Conservation (phyloP, 1,284 basidiomycete species). For the Apiotrichum laibachii region DNA sequence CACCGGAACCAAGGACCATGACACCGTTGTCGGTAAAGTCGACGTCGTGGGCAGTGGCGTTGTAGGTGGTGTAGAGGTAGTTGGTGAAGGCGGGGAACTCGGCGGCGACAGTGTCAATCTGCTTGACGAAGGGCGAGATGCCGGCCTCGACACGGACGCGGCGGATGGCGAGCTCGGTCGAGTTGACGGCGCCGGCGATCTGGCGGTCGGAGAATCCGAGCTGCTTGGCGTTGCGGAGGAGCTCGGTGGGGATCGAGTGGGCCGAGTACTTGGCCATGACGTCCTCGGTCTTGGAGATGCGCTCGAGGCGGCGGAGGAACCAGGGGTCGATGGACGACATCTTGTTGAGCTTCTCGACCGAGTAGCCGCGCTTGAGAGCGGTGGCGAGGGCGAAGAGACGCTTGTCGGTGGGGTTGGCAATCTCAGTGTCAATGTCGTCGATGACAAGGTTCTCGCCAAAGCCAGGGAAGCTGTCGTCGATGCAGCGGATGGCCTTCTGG, state of each 20-base stretch:
- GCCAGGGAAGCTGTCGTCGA: conserved; percentile 90
- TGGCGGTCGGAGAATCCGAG: conserved; percentile 94
- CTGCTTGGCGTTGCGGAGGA: conserved; percentile 85
- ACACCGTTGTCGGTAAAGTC: conserved; percentile 86
- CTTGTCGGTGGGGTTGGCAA: conserved; percentile 68
- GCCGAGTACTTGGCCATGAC: conserved; percentile 64
- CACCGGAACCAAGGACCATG: conserved; percentile 96
- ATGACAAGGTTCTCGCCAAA: conserved; percentile 71
- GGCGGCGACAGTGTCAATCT: conserved; percentile 97
- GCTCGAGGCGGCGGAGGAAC: conserved; percentile 87
- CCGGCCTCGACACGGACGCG: conserved; percentile 73
- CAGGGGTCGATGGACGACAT: conserved; percentile 98
- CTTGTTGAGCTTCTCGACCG: conserved; percentile 92
- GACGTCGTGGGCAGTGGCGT: conserved; percentile 88
- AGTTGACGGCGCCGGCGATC: conserved; percentile 69
- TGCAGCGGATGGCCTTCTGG: conserved; percentile 94
- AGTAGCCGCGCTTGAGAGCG: conserved; percentile 90
- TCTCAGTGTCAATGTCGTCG: conserved; percentile 76
- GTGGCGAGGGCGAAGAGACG: conserved; percentile 94
- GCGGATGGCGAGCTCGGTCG: conserved; percentile 63
- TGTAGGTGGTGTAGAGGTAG: conserved; percentile 98
- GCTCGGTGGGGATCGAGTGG: conserved; percentile 62
- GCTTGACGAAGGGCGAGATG: conserved; percentile 91
- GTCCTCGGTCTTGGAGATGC: conserved; percentile 77
- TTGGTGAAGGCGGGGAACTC: conserved; percentile 99